Percentiles rank a stretch among this genome's conserved stretches.
Conservation (phyloP, 2,329 filamentous ascomycete species). For the Botryotinia narcissicola region DNA sequence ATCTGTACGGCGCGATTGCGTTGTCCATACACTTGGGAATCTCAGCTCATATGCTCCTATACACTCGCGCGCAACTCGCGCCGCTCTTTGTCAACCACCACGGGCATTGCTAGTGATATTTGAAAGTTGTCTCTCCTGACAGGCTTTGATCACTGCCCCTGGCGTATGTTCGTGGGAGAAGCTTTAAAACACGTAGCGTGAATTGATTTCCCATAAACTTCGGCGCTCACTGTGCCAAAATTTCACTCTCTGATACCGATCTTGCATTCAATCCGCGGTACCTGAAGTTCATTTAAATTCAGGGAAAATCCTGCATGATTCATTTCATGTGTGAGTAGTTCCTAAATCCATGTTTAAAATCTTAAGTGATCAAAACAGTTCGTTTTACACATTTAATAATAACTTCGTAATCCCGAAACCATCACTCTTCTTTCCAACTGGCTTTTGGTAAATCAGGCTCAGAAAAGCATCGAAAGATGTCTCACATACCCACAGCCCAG, state of each 20-base stretch:
- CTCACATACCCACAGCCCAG: background rate
- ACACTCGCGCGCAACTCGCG: background rate
- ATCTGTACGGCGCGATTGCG: slow-evolving; percentile 27
- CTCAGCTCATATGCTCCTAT: background rate
- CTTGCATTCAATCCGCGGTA: background rate
- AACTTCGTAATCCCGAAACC: slow-evolving; percentile 63
- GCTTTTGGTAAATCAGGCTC: background rate
- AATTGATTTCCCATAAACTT: slow-evolving; percentile 48
- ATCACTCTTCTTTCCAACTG: slow-evolving; percentile 60
- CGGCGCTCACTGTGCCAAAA: slow-evolving; percentile 41
- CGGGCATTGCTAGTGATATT: background rate
- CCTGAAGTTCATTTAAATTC: slow-evolving; percentile 9
- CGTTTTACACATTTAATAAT: slow-evolving; percentile 57
- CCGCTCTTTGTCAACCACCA: background rate
- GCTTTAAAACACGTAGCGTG: slow-evolving; percentile 40
- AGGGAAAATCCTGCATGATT: slow-evolving; percentile 60
- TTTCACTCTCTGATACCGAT: background rate
- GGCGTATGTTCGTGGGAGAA: slow-evolving; percentile 27
- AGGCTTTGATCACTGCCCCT: background rate
- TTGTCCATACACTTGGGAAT: background rate
- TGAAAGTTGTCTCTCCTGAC: background rate
- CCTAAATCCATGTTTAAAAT: slow-evolving; percentile 54
- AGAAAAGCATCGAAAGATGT: background rate
- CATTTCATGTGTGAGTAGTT: slow-evolving; percentile 54
- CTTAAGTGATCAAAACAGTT: slow-evolving; percentile 55